Percentiles rank a stretch among this genome's conserved stretches.
phyloP scores from a whole-genome alignment of 306 rosid species.

The Echinosophora koreensis region DNA sequence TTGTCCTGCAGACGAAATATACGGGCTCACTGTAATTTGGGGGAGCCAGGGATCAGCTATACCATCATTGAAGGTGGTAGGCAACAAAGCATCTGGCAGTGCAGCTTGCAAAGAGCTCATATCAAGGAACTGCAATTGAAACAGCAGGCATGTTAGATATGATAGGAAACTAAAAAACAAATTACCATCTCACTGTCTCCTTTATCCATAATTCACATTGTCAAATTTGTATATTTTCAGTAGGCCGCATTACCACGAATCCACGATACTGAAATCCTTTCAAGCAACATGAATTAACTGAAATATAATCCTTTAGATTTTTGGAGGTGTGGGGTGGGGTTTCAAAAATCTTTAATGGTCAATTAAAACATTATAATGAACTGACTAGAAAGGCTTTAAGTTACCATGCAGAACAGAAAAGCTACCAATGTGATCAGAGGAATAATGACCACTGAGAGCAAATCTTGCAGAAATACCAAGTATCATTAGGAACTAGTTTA shows the following conservation, averaged over 20 bases:
- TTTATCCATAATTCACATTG: constrained; percentile 12
- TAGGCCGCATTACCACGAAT: not conserved
- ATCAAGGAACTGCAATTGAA: constrained; percentile 73
- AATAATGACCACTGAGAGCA: constrained; percentile 23
- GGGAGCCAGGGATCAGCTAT: constrained; percentile 81
- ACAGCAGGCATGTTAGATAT: constrained; percentile 29
- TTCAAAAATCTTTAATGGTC: constrained; percentile 18
- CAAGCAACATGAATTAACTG: constrained; percentile 22
- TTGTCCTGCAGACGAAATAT: constrained; percentile 69
- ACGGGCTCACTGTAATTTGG: constrained; percentile 58
- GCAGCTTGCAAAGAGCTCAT: constrained; percentile 78
- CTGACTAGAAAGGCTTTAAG: constrained; percentile 2
- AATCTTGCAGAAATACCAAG: not conserved
- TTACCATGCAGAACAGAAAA: constrained; percentile 39
- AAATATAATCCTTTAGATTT: constrained; percentile 5
- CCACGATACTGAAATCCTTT: constrained; percentile 16
- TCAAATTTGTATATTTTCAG: constrained; percentile 24
- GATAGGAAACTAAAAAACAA: constrained; percentile 1
- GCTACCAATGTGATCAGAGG: constrained; percentile 44
- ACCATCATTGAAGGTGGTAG: constrained; percentile 64
- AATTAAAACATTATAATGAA: constrained; percentile 18
- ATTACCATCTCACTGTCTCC: constrained; percentile 6
- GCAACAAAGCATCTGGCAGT: constrained; percentile 70
- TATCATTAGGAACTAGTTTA: constrained; percentile 1
- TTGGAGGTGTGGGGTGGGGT: not conserved